Evolutionary conservation across 306 rosid genomes (phyloP).

Genomic region (Cicer bijugum): DNA sequence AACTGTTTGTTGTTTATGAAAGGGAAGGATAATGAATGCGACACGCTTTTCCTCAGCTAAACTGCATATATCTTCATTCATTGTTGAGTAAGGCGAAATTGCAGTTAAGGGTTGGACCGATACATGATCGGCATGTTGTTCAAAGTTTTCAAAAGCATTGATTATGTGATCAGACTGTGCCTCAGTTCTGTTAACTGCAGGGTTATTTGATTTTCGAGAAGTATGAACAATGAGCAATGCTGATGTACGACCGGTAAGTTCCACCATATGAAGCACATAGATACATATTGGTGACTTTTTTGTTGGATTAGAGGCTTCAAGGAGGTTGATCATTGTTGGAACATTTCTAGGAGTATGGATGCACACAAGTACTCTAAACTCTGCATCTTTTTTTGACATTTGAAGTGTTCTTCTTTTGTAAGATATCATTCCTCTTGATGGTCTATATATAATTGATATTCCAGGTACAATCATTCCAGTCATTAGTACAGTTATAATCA

Average conservation of each 20-base stretch:
- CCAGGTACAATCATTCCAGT: constrained; percentile 72
- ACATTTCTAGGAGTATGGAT: constrained; percentile 80
- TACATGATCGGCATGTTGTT: constrained; percentile 55
- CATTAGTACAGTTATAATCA: constrained; percentile 69
- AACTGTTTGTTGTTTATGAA: constrained; percentile 82
- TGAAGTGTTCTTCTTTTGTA: constrained; percentile 80
- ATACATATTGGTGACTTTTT: constrained; percentile 77
- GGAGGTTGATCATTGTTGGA: constrained; percentile 78
- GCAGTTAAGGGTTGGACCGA: constrained; percentile 76
- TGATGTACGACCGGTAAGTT: constrained; percentile 82
- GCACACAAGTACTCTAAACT: constrained; percentile 71
- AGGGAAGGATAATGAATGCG: constrained; percentile 75
- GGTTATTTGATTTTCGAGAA: constrained; percentile 52
- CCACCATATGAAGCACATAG: constrained; percentile 76
- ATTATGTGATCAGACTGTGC: constrained; percentile 85
- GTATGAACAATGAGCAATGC: constrained; percentile 81
- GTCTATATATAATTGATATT: constrained; percentile 60
- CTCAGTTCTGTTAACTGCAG: constrained; percentile 61
- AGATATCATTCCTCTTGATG: constrained; percentile 58
- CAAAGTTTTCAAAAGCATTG: constrained; percentile 79
- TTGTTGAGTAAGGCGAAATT: constrained; percentile 84
- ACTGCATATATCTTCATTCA: constrained; percentile 85
- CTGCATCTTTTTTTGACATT: constrained; percentile 59
- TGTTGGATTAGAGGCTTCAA: constrained; percentile 80
- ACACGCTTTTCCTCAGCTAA: constrained; percentile 85